phyloP scores from a whole-genome alignment of 768 basidiomycete species.

The Daedaleopsis nitida region DNA sequence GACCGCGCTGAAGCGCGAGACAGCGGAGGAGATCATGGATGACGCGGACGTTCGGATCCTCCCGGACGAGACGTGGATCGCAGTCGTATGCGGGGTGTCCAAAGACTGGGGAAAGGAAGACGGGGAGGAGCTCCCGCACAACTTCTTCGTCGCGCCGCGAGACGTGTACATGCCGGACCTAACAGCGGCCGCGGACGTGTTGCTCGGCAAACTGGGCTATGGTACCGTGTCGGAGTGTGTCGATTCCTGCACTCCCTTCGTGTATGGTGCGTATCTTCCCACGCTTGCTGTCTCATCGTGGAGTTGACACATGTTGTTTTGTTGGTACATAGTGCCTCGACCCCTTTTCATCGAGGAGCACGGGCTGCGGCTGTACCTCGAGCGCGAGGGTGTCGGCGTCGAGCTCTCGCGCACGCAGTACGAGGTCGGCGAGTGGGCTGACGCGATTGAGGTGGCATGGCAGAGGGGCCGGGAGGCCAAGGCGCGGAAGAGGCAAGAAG shows the following conservation, averaged over 20 bases:
- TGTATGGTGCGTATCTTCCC: conserved; percentile 55
- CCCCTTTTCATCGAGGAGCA: conserved; percentile 84
- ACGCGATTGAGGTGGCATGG: conserved; percentile 60
- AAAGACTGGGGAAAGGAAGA: conserved; percentile 39
- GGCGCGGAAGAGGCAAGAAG: conserved; percentile 46
- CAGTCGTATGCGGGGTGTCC: conserved; percentile 75
- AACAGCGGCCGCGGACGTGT: conserved; percentile 70
- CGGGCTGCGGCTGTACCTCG: conserved; percentile 66
- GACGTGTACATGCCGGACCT: conserved; percentile 86
- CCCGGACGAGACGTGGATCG: conserved; percentile 74
- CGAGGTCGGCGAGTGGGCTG: conserved; percentile 75
- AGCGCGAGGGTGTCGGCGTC: conserved; percentile 65
- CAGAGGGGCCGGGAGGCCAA: conserved; percentile 49
- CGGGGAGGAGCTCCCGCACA: conserved; percentile 53
- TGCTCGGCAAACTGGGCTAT: conserved; percentile 82
- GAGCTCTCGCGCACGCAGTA: conserved; percentile 66
- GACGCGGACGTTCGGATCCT: conserved; percentile 47
- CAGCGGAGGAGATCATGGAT: conserved; percentile 22
- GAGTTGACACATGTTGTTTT: background rate
- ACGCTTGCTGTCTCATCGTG: background rate
- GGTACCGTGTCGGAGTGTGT: conserved; percentile 82
- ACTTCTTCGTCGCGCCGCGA: conserved; percentile 74
- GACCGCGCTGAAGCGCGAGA: background rate
- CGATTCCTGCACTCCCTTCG: conserved; percentile 74
- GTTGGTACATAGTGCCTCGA: conserved; percentile 56